phyloP scores from a whole-genome alignment of 2,329 filamentous ascomycete genomes.

The Fusarium buxicola region DNA sequence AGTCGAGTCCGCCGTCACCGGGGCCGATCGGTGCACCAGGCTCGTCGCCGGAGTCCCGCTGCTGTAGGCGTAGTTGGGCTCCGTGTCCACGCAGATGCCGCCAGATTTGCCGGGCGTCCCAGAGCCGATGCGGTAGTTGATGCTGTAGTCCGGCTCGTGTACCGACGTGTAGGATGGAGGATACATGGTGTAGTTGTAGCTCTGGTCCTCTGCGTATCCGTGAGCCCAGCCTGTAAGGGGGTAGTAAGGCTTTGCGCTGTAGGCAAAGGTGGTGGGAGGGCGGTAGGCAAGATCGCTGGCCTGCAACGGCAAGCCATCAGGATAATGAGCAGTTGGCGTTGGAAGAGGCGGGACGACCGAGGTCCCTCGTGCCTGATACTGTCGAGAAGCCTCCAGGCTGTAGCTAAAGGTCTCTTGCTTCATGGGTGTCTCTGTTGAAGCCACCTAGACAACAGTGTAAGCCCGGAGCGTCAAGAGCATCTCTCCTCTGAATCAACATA shows the following conservation, averaged over 20 bases:
- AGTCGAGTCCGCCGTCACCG: constrained; percentile 26
- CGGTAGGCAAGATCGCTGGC: constrained; percentile 39
- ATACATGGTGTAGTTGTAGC: constrained; percentile 44
- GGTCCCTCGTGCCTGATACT: constrained; percentile 45
- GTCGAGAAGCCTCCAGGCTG: constrained; percentile 48
- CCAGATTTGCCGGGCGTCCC: constrained; percentile 33
- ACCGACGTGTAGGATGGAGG: constrained; percentile 31
- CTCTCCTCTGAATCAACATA: constrained; percentile 56
- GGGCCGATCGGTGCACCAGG: constrained; percentile 25
- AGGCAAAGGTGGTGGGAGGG: constrained; percentile 37
- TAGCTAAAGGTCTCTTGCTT: constrained; percentile 47
- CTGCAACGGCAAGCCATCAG: constrained; percentile 34
- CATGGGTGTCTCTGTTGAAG: constrained; percentile 48
- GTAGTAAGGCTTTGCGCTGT: constrained; percentile 45
- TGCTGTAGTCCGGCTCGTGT: constrained; percentile 43
- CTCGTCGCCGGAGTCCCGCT: constrained; percentile 17
- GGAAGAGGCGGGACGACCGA: constrained; percentile 28
- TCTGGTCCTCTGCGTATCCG: constrained; percentile 44
- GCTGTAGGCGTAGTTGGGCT: constrained; percentile 45
- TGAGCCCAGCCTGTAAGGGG: constrained; percentile 40
- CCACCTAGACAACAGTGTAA: constrained; percentile 42
- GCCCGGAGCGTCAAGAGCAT: neutral
- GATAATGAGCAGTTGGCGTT: constrained; percentile 29
- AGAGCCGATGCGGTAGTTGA: constrained; percentile 45
- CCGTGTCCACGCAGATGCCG: constrained; percentile 45